Base-by-base conservation (phyloP, 768 basidiomycete genomes). In the Strobilomyces echinocephalus region DNA sequence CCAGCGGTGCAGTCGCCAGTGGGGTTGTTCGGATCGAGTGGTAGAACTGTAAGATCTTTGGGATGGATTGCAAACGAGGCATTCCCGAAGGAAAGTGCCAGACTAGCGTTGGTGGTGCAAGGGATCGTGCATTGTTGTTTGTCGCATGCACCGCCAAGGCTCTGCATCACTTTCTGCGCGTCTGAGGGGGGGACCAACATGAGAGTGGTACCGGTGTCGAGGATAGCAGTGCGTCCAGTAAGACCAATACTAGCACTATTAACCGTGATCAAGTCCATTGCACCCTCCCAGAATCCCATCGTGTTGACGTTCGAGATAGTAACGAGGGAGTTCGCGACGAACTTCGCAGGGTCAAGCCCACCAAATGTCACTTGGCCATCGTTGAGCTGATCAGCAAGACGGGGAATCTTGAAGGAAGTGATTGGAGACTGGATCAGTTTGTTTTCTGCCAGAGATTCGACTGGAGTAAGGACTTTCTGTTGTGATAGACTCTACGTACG, bases 281-380 rank as follows among this genome's bases (percentile, higher is more conserved):
- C 71, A 15, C 75, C 84, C 74, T 91, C 87, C 92, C 91, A 94
- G 75, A 92, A 94, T 36, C 90, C 89, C 24, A 75, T 56, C 7
- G 56, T 43, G 69, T 80, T 88, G 66, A 88, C 80, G 60, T 89
- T 91, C 49, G 69, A 60, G 47, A 91, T 52, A 1, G 79, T 82
- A 40, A 79, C 74, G 35, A 88, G 74, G 3, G 87, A 84, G 16
- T 61, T 54, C 7, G 75, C 51, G 59, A 84, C 77, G 66, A 90
- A 88, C 69, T 91, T 90, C 56, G 79, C 73, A 9, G 71, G 12
- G 69, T 93, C 88, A 33, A 91, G 76, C 12, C 79, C 85, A 33
- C 91, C 91, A 57, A 94, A 88, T 8, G 90, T 90, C 54, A 93
- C 78, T 70, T 90, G 79, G 47, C 91, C 91, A 59, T 91, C 86